A percentile compares a stretch with the other conserved stretches of the same genome.
phyloP scores from a whole-genome alignment of 1,139 yeast species.

The Saccharomyces pastorianus region DNA sequence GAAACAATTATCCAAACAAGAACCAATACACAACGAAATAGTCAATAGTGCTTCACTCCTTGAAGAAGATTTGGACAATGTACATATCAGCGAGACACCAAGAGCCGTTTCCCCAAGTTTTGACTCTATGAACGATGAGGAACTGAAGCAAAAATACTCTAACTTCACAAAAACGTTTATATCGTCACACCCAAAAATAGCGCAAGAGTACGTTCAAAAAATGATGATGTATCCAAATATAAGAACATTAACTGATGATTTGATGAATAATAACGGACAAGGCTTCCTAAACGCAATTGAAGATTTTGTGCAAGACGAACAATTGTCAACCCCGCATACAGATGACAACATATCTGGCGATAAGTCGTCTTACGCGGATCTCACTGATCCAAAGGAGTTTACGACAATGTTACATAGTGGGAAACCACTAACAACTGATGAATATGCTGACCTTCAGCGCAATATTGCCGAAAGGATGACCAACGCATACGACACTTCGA shows the following conservation, averaged over 20 bases:
- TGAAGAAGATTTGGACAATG: slow-evolving; percentile 1
- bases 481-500: slow-evolving; percentile 22
- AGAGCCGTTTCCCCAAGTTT: neutral
- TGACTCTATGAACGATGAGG: slow-evolving; percentile 11
- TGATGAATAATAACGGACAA: slow-evolving; percentile 27
- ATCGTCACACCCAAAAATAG: slow-evolving; percentile 30
- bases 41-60: neutral
- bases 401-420: slow-evolving; percentile 29
- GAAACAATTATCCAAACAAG: slow-evolving; percentile 16
- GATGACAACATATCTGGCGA: neutral
- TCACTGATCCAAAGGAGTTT: slow-evolving; percentile 21
- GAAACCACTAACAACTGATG: slow-evolving; percentile 25
- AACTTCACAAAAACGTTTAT: slow-evolving; percentile 28
- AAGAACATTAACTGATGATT: slow-evolving; percentile 29
- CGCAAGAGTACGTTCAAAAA: slow-evolving; percentile 29
- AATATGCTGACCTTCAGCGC: slow-evolving; percentile 25
- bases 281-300: slow-evolving; percentile 29
- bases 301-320: slow-evolving; percentile 22
- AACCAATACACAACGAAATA: slow-evolving; percentile 9
- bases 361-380: slow-evolving; percentile 8
- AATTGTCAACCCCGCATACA: slow-evolving; percentile 1
- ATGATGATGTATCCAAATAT: slow-evolving; percentile 30
- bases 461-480: slow-evolving; percentile 30
- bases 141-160: slow-evolving; percentile 20
- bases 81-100: neutral